Conservation (phyloP, 2,329 filamentous ascomycete species). For the Diaporthe destruens region DNA sequence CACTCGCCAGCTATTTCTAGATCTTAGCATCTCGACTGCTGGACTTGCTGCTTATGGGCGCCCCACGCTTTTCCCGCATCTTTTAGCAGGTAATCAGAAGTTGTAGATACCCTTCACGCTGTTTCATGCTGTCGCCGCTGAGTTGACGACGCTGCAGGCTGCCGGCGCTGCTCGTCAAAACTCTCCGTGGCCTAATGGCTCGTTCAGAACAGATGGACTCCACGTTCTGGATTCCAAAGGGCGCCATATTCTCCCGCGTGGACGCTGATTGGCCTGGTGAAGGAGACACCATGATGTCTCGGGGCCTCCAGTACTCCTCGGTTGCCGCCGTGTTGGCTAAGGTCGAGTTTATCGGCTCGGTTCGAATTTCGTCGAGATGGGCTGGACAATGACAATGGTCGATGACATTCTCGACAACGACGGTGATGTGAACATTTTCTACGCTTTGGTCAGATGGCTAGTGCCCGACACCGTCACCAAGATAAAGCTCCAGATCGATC, state of each 20-base stretch:
- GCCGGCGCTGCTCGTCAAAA: neutral
- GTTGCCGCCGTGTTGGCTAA: neutral
- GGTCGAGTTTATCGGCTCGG: neutral
- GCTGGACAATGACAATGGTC: neutral
- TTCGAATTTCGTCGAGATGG: neutral
- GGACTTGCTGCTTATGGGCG: neutral
- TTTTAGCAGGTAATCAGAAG: neutral
- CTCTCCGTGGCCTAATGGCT: neutral
- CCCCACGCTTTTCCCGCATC: neutral
- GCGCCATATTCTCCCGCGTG: neutral
- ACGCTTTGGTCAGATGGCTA: neutral
- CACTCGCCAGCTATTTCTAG: too few relatives aligned
- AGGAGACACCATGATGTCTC: neutral
- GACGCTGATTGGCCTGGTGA: neutral
- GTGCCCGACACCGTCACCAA: neutral
- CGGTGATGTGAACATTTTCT: neutral
- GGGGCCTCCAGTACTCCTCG: neutral
- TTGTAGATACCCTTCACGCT: neutral
- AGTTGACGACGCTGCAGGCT: neutral
- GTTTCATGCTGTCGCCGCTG: neutral
- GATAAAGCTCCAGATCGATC: too few relatives aligned
- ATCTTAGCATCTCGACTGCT: neutral
- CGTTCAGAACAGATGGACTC: neutral
- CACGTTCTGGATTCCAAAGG: neutral
- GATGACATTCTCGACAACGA: neutral